Evolutionary conservation across 2,329 filamentous ascomycete species (phyloP), one percentile per base, ranked within the genome.

Genomic region (Rutstroemia sp.): DNA sequence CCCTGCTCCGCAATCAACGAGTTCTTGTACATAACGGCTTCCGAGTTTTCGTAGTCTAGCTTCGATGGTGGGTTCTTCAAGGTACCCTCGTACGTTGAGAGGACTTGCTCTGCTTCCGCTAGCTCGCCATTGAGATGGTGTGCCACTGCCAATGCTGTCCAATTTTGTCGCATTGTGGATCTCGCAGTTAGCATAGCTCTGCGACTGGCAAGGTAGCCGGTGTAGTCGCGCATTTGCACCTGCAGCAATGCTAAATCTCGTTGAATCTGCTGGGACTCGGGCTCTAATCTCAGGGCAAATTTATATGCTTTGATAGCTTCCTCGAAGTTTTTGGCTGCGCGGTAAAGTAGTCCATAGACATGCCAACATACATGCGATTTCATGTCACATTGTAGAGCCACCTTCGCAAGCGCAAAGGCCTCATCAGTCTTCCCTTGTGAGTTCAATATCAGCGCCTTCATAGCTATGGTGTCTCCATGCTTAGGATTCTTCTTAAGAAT

Each of bases 341-440:
- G 86, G 75, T 95, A 97, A 51, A 99, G 80, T 64, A 99, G 75
- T 34, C 95, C 94, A 72, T 97, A 99, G 59, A 99, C 94, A 73
- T 99, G 95, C 94, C 94, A 99, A 78, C 92, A 97, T 67, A 99
- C 92, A 74, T 97, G 92, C 67, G 92, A 96, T 77, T 95, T 96
- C 92, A 99, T 97, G 72, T 97, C 92, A 67, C 92, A 90, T 64
- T 87, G 91, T 66, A 99, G 79, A 37, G 95, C 94, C 63, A 91
- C 82, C 75, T 96, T 99, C 68, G 89, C 92, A 58, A 99, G 80
- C 47, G 86, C 83, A 71, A 99, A 99, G 0, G 95, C 95, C 75
- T 99, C 94, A 57, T 96, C 90, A 30, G 87, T 86, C 74, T 95
- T 92, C 65, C 91, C 90, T 73, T 92, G 87, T 46, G 88, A 87